Evolutionary conservation across 2,329 filamentous ascomycete species (phyloP).

Genomic region (Drechslerella coelobrocha): DNA sequence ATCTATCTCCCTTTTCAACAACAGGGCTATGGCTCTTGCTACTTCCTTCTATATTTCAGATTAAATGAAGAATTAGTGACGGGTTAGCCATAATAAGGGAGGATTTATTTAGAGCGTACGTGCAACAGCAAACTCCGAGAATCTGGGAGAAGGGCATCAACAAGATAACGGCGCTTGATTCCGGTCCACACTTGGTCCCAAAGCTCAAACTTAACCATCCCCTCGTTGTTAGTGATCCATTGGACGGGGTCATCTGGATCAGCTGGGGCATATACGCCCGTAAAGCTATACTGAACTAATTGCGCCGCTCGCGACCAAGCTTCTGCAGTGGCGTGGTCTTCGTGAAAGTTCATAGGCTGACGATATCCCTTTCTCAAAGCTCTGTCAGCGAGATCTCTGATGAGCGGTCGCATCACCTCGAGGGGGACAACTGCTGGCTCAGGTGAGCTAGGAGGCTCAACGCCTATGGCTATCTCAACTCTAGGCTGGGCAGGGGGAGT

Average conservation of each 20-base stretch:
- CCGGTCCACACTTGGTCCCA: slow-evolving; percentile 20
- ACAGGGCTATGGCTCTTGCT: slow-evolving; percentile 14
- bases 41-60: slow-evolving; percentile 4
- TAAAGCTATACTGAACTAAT: slow-evolving; percentile 10
- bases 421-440: not conserved
- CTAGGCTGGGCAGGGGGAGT: not conserved
- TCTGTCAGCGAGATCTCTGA: slow-evolving; percentile 16
- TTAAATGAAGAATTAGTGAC: too few species aligned
- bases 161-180: slow-evolving; percentile 19
- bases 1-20: not conserved
- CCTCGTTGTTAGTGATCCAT: slow-evolving; percentile 26
- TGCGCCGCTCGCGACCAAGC: not conserved
- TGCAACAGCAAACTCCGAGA: slow-evolving; percentile 15
- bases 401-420: not conserved
- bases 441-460: not conserved
- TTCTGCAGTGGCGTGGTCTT: not conserved
- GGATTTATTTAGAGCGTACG: slow-evolving; percentile 4
- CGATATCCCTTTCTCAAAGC: slow-evolving; percentile 31
- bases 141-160: slow-evolving; percentile 22
- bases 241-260: slow-evolving; percentile 27
- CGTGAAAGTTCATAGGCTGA: slow-evolving; percentile 34
- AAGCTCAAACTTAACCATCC: slow-evolving; percentile 22
- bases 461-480: not conserved
- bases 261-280: not conserved
- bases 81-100: not conserved